A percentile compares a stretch with the other conserved stretches of the same genome.
These are phyloP conservation scores for Beauveria pseudobassiana DNA, from an alignment of 2,329 filamentous ascomycete genomes.

Conservation along the genomic window DNA sequence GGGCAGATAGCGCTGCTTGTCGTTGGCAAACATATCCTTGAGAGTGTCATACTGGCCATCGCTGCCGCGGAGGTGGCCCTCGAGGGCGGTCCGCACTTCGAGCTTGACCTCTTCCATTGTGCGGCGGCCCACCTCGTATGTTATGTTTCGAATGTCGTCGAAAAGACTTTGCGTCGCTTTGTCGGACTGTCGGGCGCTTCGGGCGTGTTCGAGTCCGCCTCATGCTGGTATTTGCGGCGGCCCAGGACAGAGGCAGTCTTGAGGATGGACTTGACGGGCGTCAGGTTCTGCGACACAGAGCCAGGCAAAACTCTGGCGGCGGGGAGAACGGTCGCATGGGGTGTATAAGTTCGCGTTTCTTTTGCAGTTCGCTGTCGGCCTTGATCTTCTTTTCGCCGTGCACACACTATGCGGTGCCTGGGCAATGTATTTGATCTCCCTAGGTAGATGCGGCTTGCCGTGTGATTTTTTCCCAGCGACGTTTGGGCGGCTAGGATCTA, in stretches of 20 bases:
- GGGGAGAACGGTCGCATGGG: constrained; percentile 29
- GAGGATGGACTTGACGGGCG: constrained; percentile 47
- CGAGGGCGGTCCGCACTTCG: constrained; percentile 48
- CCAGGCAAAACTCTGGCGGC: constrained; percentile 26
- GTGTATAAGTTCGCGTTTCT: neutral
- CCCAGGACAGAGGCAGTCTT: constrained; percentile 40
- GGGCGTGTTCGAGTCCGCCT: constrained; percentile 31
- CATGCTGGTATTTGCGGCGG: constrained; percentile 36
- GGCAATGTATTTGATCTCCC: neutral
- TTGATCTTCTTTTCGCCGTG: neutral
- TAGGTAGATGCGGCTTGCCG: neutral
- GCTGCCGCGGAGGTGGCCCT: constrained; percentile 48
- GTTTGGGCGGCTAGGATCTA: constrained; percentile 10
- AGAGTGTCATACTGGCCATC: constrained; percentile 55
- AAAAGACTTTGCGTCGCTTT: constrained; percentile 53
- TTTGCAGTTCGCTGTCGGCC: neutral
- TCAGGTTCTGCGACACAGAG: constrained; percentile 25
- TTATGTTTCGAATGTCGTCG: constrained; percentile 49
- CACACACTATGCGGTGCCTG: neutral
- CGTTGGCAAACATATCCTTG: constrained; percentile 50
- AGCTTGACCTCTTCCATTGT: constrained; percentile 48
- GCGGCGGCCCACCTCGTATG: constrained; percentile 46
- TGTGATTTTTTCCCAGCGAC: constrained; percentile 6
- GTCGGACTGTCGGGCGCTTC: constrained; percentile 34
- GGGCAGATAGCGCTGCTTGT: constrained; percentile 33